These are phyloP conservation scores for Teratosphaeriaceae sp. DNA, from an alignment of 2,329 filamentous ascomycete species.

Conservation along the genomic window DNA sequence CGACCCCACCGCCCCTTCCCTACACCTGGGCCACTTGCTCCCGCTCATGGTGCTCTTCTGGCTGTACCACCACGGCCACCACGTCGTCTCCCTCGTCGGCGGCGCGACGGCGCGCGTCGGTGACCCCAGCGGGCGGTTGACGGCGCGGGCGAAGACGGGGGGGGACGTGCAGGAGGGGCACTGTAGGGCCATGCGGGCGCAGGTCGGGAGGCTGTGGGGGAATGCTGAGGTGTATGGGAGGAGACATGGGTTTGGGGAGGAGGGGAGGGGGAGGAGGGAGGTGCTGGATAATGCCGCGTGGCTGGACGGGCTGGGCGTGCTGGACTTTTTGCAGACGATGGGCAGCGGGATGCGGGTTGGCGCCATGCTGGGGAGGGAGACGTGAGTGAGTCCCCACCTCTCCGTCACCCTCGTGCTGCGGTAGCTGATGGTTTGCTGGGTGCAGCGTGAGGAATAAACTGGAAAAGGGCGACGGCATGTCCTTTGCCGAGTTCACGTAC, in stretches of 20 bases:
- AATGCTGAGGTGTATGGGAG: conserved; percentile 63
- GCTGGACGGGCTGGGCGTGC: conserved; percentile 64
- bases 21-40: conserved; percentile 74
- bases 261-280: conserved; percentile 57
- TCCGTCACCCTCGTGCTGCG: neutral
- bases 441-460: conserved; percentile 71
- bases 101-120: conserved; percentile 70
- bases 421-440: conserved; percentile 8
- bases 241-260: conserved; percentile 55
- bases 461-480: conserved; percentile 84
- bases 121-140: conserved; percentile 66
- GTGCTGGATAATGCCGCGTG: conserved; percentile 79
- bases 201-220: conserved; percentile 64
- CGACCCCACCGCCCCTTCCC: conserved; percentile 71
- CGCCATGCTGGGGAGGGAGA: conserved; percentile 81
- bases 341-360: conserved; percentile 71
- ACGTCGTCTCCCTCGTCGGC: conserved; percentile 54
- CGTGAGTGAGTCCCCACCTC: conserved; percentile 49
- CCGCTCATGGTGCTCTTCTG: conserved; percentile 80
- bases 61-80: conserved; percentile 71
- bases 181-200: conserved; percentile 60
- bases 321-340: conserved; percentile 68
- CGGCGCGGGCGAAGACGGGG: conserved; percentile 50
- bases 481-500: conserved; percentile 87
- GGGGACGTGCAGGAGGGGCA: conserved; percentile 54